Conservation (phyloP, 208 protist species). For the Trypanosomatidae sp. region DNA sequence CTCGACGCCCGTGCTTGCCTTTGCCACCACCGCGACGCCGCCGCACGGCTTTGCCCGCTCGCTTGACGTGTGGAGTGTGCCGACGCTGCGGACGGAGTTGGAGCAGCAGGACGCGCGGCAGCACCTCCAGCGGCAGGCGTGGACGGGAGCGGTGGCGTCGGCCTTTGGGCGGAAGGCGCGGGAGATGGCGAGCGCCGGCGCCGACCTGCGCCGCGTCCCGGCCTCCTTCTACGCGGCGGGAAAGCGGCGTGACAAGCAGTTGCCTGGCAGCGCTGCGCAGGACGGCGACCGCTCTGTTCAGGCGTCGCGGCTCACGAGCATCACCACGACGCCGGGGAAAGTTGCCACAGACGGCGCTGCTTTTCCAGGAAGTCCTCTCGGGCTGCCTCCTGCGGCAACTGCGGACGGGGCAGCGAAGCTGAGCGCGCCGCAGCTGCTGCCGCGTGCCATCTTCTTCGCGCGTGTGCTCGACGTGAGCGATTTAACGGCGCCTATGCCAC, state of each 20-base stretch:
- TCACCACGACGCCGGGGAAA: not conserved
- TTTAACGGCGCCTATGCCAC: too few species aligned
- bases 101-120: slow-evolving; percentile 27
- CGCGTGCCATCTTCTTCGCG: slow-evolving; percentile 70
- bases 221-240: slow-evolving; percentile 14
- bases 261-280: not conserved
- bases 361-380: not conserved
- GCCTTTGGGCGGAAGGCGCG: not conserved
- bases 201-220: not conserved
- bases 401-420: not conserved
- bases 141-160: slow-evolving; percentile 10
- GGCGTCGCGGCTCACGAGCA: slow-evolving; percentile 7
- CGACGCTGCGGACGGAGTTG: slow-evolving; percentile 20
- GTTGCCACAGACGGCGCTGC: too few species aligned
- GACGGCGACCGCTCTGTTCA: not conserved
- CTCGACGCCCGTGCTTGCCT: too few species aligned
- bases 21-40: too few species aligned
- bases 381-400: not conserved
- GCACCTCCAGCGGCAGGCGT: slow-evolving; percentile 24
- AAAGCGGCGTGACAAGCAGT: slow-evolving; percentile 24
- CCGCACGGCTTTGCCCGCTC: too few species aligned
- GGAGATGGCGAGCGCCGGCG: not conserved
- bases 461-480: slow-evolving; percentile 51
- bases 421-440: slow-evolving; percentile 22
- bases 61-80: slow-evolving; percentile 22